Evolutionary conservation across 2,329 filamentous ascomycete genomes (phyloP), one percentile per base, ranked within the genome.

Genomic region (Byssothecium circinans): DNA sequence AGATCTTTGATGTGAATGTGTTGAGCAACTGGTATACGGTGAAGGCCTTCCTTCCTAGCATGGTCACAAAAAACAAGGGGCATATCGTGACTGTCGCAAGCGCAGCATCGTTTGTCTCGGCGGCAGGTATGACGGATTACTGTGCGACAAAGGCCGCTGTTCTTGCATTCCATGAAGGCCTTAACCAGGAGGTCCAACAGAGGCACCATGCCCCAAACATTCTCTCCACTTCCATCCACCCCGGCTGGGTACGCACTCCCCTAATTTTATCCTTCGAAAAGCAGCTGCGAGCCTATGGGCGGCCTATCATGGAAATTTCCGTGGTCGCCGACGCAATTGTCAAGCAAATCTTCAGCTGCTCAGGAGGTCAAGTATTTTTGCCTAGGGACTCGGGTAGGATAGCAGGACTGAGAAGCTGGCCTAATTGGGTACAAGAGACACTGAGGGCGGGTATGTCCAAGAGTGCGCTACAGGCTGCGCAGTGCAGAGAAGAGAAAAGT

Each of bases 1-100:
- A 65, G 46, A 65, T 72, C 19, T 69, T 71, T 47, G 63, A 63
- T 10, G 64, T 72, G 32, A 71, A 72, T 40, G 50, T 70, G n/a
- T 53, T 71, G 4, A 66, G 61, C 42, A 65, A 72, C 41, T 72
- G 60, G 56, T 60, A 57, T n/a, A 68, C 63, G 0, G 55, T 60
- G 38, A 60, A 65, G 25, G 68, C 61, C 0, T 71, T 72, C 48
- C 48, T 72, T 6, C 69, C 69, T 2, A 57, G 59, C 37, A 72
- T 72, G 69, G 58, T 71, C 17, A 43, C 50, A 2, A 43, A 54
- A 15, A 64, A 70, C 46, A 75, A 60, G 62, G 81, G 81, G 2
- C 81, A 83, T 51, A 70, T 84, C 23, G 71, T 84, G 10, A 81
- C 79, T 0, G 72, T 84, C 12, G 80, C 81, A 2, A 80, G 76